phyloP scores from a whole-genome alignment of 371 early-diverging fungal genomes.

The Rhizopus delemar region DNA sequence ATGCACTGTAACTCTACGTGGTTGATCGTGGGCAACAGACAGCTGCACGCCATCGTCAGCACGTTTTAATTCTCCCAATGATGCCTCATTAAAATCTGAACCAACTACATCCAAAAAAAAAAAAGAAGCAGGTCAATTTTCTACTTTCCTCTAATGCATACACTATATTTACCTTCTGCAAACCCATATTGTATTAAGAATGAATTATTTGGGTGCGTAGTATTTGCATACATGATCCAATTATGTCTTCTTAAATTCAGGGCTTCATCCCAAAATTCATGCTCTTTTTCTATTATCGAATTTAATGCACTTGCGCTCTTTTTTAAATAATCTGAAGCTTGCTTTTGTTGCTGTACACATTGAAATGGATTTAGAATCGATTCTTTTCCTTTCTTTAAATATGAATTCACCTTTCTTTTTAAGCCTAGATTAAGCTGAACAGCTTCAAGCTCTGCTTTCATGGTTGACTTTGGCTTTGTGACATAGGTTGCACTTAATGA shows the following conservation, averaged over 20 bases:
- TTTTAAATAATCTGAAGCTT: conserved; percentile 61
- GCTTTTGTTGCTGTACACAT: conserved; percentile 53
- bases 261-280: conserved; percentile 71
- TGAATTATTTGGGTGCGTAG: conserved; percentile 15
- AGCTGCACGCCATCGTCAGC: conserved; percentile 18
- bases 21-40: conserved; percentile 23
- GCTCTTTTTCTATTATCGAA: conserved; percentile 55
- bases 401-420: conserved; percentile 52
- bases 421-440: conserved; percentile 67
- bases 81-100: conserved; percentile 31
- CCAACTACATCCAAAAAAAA: conserved; percentile 14
- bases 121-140: not conserved
- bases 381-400: not conserved
- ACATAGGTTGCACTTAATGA: conserved; percentile 61
- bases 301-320: conserved; percentile 54
- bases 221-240: conserved; percentile 66
- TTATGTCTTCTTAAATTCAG: conserved; percentile 62
- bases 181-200: conserved; percentile 61
- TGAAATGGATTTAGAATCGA: not conserved
- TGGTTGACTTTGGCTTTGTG: conserved; percentile 46
- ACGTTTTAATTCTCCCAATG: conserved; percentile 31
- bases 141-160: not conserved
- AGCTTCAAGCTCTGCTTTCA: conserved; percentile 54
- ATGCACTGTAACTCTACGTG: conserved; percentile 24
- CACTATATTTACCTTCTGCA: conserved; percentile 47